Evolutionary conservation across 2,329 filamentous ascomycete species (phyloP).

Genomic region (Diplodia scrobiculata): DNA sequence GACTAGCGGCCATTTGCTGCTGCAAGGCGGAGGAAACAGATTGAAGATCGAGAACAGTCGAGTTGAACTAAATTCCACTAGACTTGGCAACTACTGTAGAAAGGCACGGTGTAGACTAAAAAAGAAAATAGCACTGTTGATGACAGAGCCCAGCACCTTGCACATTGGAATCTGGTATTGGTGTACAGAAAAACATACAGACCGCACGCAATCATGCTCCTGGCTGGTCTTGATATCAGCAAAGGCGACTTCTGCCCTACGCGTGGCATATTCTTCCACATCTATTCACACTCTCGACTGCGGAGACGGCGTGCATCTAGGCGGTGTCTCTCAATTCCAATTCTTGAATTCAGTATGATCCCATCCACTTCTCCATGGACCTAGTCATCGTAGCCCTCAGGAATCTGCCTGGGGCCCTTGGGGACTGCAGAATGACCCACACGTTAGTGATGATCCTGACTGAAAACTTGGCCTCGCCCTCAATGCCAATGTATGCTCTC

Average conservation of each 20-base stretch:
- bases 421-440: slow-evolving; percentile 44
- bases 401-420: slow-evolving; percentile 50
- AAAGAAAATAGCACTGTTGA: neutral
- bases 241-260: neutral
- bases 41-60: neutral
- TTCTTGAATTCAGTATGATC: slow-evolving; percentile 20
- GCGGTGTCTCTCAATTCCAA: neutral
- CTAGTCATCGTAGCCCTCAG: slow-evolving; percentile 52
- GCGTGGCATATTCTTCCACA: neutral
- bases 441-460: slow-evolving; percentile 13
- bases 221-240: neutral
- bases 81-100: neutral
- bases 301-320: neutral
- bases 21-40: neutral
- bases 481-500: neutral
- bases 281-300: slow-evolving; percentile 4
- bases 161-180: slow-evolving; percentile 15
- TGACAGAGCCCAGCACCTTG: neutral
- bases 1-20: neutral
- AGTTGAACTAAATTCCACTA: neutral
- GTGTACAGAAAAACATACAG: slow-evolving; percentile 19
- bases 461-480: neutral
- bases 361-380: neutral
- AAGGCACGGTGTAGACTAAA: neutral
- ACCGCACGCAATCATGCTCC: neutral